Evolutionary conservation across 2,329 filamentous ascomycete genomes (phyloP).

Genomic region (Ceratocystis cubensis): DNA sequence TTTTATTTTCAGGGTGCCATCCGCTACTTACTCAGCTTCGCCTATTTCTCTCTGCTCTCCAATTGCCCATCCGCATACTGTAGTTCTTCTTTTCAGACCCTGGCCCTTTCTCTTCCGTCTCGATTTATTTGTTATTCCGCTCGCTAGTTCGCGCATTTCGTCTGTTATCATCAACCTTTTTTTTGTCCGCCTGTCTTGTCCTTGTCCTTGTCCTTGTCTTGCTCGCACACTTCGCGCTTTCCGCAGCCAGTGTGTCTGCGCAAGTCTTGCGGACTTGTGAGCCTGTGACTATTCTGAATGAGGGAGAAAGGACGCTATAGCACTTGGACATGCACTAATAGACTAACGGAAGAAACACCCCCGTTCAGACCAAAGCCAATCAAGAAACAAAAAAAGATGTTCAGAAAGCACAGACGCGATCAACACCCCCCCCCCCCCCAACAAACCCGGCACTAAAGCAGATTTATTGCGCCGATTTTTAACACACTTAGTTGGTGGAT

Average conservation of each 20-base stretch:
- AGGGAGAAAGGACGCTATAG: no score
- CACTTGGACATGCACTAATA: no score
- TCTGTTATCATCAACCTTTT: no score
- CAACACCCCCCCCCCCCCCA: not conserved
- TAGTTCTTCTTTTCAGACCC: not conserved
- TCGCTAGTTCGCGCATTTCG: not conserved
- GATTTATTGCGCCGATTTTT: not conserved
- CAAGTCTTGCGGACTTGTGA: not conserved
- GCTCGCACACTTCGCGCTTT: no score
- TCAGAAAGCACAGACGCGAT: not conserved
- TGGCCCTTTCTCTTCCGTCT: not conserved
- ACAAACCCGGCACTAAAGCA: not conserved
- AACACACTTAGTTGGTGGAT: not conserved
- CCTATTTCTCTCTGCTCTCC: not conserved
- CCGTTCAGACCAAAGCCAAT: not conserved
- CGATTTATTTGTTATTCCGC: not conserved
- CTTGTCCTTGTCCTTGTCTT: no score
- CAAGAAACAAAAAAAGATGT: not conserved
- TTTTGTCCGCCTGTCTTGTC: not conserved
- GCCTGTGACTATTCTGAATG: not conserved
- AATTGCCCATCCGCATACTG: not conserved
- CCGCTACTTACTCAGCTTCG: not conserved
- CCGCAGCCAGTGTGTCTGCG: no score
- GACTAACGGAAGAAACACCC: not conserved
- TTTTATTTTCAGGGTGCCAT: not conserved